Evolutionary conservation across 2,329 filamentous ascomycete genomes (phyloP).

Genomic region (Ilyonectria robusta): DNA sequence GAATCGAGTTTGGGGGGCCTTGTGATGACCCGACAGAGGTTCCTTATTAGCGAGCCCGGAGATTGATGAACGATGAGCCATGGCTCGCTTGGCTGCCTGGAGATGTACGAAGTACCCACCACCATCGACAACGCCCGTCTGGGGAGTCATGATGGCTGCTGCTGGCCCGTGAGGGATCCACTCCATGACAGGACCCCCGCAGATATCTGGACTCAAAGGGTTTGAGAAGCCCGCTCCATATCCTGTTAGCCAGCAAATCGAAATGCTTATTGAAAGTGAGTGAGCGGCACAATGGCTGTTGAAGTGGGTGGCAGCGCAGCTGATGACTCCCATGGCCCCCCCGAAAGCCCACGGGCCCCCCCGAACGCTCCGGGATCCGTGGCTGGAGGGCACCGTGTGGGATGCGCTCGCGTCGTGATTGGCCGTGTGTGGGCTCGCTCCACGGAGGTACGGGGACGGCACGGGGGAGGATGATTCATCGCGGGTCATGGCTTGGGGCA

Average conservation of each 20-base stretch:
- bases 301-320: neutral
- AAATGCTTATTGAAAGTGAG: neutral
- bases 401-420: conserved; percentile 52
- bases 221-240: neutral
- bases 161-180: neutral
- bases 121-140: neutral
- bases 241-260: neutral
- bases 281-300: neutral
- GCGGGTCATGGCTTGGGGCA: conserved; percentile 31
- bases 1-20: neutral
- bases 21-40: neutral
- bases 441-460: neutral
- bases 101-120: conserved; percentile 3
- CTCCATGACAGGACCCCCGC: neutral
- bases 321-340: conserved; percentile 3
- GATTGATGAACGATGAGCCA: neutral
- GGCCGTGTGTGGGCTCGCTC: conserved; percentile 32
- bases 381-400: conserved; percentile 46
- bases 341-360: neutral
- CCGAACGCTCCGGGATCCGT: conserved; percentile 9
- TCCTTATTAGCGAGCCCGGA: neutral
- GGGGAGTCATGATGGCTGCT: conserved; percentile 24
- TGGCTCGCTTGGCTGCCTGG: conserved; percentile 17
- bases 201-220: neutral
- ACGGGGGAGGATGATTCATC: conserved; percentile 42